A percentile compares a stretch with the other conserved stretches of the same genome.
These are phyloP conservation scores for Cyberlindnera galapagoensis DNA, from an alignment of 805 yeast species.

Conservation along the genomic window DNA sequence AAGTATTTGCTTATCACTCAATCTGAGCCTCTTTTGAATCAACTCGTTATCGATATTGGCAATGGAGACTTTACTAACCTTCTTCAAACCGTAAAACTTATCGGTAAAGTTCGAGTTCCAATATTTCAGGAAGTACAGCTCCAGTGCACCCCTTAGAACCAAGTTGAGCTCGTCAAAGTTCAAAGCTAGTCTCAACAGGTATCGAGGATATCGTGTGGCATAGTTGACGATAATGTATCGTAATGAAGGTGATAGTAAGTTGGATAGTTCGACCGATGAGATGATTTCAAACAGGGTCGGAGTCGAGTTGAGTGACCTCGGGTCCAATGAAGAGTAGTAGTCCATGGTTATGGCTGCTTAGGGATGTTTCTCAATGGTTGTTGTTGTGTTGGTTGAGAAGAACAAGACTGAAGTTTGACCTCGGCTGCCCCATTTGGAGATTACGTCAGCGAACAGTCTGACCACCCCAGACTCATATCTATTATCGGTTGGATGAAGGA, in stretches of 20 bases:
- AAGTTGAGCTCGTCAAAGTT: constrained; percentile 73
- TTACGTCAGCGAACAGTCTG: no score
- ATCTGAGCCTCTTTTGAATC: constrained; percentile 45
- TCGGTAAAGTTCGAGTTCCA: constrained; percentile 90
- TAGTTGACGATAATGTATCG: constrained; percentile 76
- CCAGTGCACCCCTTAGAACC: constrained; percentile 54
- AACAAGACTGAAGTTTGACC: no score
- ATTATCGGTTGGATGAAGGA: no score
- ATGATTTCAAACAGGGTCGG: constrained; percentile 89
- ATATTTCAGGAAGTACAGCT: constrained; percentile 57
- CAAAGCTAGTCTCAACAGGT: constrained; percentile 53
- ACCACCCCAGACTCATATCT: no score
- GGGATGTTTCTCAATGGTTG: no score
- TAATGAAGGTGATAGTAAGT: constrained; percentile 73
- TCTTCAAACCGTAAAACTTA: constrained; percentile 83
- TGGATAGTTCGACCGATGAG: constrained; percentile 73
- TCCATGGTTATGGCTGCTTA: constrained; percentile 66
- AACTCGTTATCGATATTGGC: constrained; percentile 24
- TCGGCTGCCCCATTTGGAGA: no score
- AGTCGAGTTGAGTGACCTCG: constrained; percentile 63
- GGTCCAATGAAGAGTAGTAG: constrained; percentile 72
- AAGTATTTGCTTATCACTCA: constrained; percentile 46
- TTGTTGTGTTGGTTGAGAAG: no score
- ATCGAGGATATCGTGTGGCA: constrained; percentile 70
- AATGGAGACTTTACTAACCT: constrained; percentile 32